Evolutionary conservation across 257 asterid genomes (phyloP).

Genomic region (Solanum peruvianum): DNA sequence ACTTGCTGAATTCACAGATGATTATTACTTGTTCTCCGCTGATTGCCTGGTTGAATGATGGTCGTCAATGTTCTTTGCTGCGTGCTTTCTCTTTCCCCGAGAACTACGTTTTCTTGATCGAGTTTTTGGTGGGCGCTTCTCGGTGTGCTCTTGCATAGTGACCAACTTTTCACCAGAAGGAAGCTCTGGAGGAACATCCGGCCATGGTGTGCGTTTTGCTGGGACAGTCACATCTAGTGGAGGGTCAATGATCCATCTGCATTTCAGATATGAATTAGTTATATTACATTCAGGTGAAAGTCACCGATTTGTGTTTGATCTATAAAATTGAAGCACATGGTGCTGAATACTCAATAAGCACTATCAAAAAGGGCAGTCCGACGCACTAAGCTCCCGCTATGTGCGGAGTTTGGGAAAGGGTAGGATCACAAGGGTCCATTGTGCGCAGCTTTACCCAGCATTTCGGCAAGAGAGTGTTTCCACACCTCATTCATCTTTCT

Average conservation of each 20-base stretch:
- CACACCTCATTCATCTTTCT: not conserved
- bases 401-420: not conserved
- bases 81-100: slow-evolving; percentile 53
- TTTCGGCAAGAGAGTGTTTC: not conserved
- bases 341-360: not conserved
- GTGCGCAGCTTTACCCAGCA: not conserved
- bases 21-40: slow-evolving; percentile 28
- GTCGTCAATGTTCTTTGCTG: slow-evolving; percentile 37
- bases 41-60: slow-evolving; percentile 28
- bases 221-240: slow-evolving; percentile 82
- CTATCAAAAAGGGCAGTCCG: not conserved
- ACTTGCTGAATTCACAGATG: slow-evolving; percentile 23
- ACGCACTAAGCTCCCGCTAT: not conserved
- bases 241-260: slow-evolving; percentile 90
- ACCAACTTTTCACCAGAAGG: slow-evolving; percentile 36
- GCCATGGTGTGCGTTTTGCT: slow-evolving; percentile 96
- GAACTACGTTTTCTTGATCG: slow-evolving; percentile 63
- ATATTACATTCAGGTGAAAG: not conserved
- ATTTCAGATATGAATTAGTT: not conserved
- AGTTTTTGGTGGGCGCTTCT: slow-evolving; percentile 40
- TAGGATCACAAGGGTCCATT: not conserved
- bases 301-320: not conserved
- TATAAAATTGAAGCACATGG: not conserved
- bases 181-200: slow-evolving; percentile 88
- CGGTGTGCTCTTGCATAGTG: slow-evolving; percentile 28